Conservation (phyloP, 2,329 filamentous ascomycete species). For the Conoideocrella luteorostrata region DNA sequence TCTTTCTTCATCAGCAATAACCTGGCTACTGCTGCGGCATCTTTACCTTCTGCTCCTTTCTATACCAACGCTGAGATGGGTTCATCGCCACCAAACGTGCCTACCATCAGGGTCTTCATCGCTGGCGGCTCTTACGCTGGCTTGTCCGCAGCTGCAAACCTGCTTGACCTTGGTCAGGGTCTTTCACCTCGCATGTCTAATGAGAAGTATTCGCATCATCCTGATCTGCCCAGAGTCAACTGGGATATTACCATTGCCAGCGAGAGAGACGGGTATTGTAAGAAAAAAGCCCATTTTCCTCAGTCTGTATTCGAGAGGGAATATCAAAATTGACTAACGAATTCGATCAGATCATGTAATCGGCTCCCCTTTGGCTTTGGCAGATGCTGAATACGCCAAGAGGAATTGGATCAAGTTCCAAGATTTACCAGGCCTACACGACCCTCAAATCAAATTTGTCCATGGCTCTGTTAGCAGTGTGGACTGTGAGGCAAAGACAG, state of each 20-base stretch:
- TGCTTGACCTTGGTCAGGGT: conserved; percentile 59
- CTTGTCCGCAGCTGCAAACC: conserved; percentile 58
- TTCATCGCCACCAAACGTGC: conserved; percentile 20
- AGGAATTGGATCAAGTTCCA: conserved; percentile 66
- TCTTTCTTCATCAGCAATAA: background rate
- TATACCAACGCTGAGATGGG: conserved; percentile 17
- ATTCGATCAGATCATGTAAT: conserved; percentile 60
- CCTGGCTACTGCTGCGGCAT: background rate
- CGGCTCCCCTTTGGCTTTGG: conserved; percentile 66
- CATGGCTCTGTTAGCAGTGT: conserved; percentile 59
- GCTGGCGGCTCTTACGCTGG: conserved; percentile 70
- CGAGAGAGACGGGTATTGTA: conserved; percentile 79
- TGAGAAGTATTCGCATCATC: conserved; percentile 31
- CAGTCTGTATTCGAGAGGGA: no score
- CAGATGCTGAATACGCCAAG: conserved; percentile 54
- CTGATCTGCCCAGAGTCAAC: conserved; percentile 40
- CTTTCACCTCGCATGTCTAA: conserved; percentile 39
- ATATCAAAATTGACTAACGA: background rate
- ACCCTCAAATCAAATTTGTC: conserved; percentile 55
- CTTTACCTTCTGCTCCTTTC: background rate
- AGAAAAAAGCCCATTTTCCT: no score
- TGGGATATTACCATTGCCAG: conserved; percentile 70
- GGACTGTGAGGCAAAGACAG: conserved; percentile 52
- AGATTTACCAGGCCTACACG: conserved; percentile 60
- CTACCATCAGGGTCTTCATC: conserved; percentile 53